These are phyloP conservation scores for Naganishia sp. DNA, from an alignment of 1,284 basidiomycete genomes.

Conservation along the genomic window DNA sequence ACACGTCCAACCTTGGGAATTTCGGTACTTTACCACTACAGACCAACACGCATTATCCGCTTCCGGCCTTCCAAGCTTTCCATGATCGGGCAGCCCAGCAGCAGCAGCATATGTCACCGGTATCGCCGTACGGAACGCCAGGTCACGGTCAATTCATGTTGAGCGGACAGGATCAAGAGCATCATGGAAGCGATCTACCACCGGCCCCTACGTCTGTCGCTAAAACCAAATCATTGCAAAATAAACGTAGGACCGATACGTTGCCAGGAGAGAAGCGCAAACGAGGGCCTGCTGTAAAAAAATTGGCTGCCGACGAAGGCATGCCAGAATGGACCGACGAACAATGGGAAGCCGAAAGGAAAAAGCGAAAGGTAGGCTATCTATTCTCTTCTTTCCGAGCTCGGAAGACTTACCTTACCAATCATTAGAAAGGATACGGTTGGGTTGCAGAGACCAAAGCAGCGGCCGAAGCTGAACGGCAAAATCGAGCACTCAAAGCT, in stretches of 20 bases:
- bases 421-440: constrained; percentile 28
- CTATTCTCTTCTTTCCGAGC: too few relatives aligned
- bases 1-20: constrained; percentile 15
- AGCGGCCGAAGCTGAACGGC: constrained; percentile 34
- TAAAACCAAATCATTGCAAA: constrained; percentile 2
- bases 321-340: constrained; percentile 34
- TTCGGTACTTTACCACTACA: constrained; percentile 21
- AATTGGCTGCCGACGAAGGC: constrained; percentile 30
- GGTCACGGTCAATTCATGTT: constrained; percentile 21
- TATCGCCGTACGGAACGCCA: constrained; percentile 23
- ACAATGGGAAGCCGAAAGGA: constrained; percentile 35
- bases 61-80: constrained; percentile 27
- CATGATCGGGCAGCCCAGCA: constrained; percentile 22
- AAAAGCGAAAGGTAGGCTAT: constrained; percentile 31
- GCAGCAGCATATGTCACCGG: constrained; percentile 21
- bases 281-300: constrained; percentile 34
- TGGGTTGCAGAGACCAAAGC: constrained; percentile 35
- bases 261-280: constrained; percentile 28
- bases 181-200: constrained; percentile 19
- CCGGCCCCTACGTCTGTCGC: constrained; percentile 21
- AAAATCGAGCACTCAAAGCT: constrained; percentile 27
- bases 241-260: constrained; percentile 19
- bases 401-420: background rate
- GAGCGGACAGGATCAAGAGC: constrained; percentile 22
- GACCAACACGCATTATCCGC: constrained; percentile 23